Percentiles rank a stretch among this genome's conserved stretches.
Conservation (phyloP, 768 basidiomycete species). For the Mycena vulgaris region DNA sequence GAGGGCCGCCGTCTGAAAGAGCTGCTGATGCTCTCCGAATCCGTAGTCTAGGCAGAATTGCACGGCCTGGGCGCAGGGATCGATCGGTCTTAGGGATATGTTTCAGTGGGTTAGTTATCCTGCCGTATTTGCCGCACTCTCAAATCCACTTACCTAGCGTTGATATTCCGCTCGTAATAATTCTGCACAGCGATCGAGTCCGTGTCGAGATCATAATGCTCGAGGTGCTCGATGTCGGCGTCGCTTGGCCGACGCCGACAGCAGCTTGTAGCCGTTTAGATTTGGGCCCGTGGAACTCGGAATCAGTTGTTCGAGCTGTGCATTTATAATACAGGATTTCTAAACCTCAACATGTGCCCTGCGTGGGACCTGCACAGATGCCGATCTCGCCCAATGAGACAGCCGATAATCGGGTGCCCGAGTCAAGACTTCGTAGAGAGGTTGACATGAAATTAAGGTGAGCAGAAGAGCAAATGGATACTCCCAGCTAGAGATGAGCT, state of each 20-base stretch:
- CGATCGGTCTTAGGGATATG: neutral
- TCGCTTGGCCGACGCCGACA: neutral
- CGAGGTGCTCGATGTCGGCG: neutral
- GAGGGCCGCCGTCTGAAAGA: neutral
- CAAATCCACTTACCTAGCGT: too few relatives aligned
- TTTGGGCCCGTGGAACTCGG: neutral
- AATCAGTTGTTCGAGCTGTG: neutral
- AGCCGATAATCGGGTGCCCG: too few relatives aligned
- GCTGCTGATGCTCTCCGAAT: neutral
- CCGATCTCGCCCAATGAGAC: too few relatives aligned
- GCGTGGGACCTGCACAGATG: too few relatives aligned
- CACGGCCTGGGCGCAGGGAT: neutral
- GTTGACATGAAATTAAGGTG: too few relatives aligned
- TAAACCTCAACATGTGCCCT: too few relatives aligned
- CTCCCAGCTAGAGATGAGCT: too few relatives aligned
- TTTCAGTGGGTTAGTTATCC: neutral
- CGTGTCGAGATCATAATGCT: neutral
- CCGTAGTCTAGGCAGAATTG: neutral
- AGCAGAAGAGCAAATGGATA: too few relatives aligned
- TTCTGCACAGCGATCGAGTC: neutral
- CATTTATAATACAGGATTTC: too few relatives aligned
- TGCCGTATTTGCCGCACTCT: neutral
- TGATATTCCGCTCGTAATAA: too few relatives aligned
- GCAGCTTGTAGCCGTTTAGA: neutral
- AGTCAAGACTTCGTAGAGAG: too few relatives aligned